phyloP scores from a whole-genome alignment of 2,329 filamentous ascomycete genomes.

The Neonectria faginata region DNA sequence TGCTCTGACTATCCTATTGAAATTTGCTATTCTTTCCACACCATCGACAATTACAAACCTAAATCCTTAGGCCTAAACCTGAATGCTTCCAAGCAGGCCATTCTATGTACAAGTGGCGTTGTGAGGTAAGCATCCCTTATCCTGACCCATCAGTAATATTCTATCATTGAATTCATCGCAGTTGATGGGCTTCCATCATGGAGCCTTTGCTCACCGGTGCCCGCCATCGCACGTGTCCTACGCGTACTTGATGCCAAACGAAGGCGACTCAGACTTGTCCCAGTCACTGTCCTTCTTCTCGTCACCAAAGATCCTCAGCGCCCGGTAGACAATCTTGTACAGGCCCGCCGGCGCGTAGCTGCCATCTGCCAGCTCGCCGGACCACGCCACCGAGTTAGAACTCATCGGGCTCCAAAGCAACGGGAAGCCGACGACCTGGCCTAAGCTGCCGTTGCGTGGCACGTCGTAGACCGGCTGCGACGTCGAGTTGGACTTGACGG shows the following conservation, averaged over 20 bases:
- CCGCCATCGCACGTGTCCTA: neutral
- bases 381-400: conserved; percentile 51
- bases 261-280: conserved; percentile 56
- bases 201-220: neutral
- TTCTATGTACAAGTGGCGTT: neutral
- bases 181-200: neutral
- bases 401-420: conserved; percentile 47
- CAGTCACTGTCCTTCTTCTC: conserved; percentile 58
- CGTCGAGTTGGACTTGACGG: conserved; percentile 42
- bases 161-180: neutral
- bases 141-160: neutral
- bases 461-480: conserved; percentile 43
- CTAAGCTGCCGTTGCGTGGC: conserved; percentile 55
- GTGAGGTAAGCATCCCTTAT: too few relatives aligned
- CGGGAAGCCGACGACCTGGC: conserved; percentile 58
- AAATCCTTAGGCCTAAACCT: neutral
- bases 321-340: conserved; percentile 63
- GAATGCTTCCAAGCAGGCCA: too few relatives aligned
- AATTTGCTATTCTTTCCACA: neutral
- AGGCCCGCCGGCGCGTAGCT: conserved; percentile 60
- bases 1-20: neutral
- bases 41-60: neutral
- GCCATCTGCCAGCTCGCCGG: conserved; percentile 61
- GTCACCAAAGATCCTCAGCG: conserved; percentile 65
- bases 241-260: conserved; percentile 60